Base-by-base conservation (phyloP, 2,329 filamentous ascomycete genomes). In the Aspergillus quadrilineatus region DNA sequence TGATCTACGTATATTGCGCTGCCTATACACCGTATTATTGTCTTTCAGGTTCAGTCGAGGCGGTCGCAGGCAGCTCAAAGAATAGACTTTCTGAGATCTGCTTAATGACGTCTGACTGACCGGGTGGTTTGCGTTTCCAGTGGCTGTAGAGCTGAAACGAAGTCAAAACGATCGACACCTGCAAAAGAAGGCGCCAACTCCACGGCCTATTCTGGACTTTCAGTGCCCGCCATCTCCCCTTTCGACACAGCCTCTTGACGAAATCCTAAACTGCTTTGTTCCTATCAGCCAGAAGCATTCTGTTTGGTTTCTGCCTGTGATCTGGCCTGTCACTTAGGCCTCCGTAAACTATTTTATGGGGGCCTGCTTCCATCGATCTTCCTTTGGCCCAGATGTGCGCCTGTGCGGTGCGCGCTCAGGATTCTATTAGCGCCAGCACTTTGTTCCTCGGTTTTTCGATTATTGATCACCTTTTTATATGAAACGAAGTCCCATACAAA, bases 331-430 rank as follows among this genome's bases (percentile, higher is more conserved):
- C 50, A 28, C 34, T 32, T 50, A 56, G 51, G 53, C 53, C 34
- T 15, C 46, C 48, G 14, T 57, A 44, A 45, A 41, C 52, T 60
- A 60, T 63, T 17, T 53, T 64, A 64, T 61, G 53, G 57, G 57
- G 57, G 53, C 44, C 45, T 45, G 50, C 42, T 32, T 42, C 52
- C 50, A 47, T 50, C 42, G n/a, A 28, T 37, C 30, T 34, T 14
- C 50, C 8, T 30, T 45, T 56, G n/a, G 29, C 49, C 48, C 47
- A 57, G 52, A 57, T 60, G 55, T 37, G 54, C 39, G 39, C 54
- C 47, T 60, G 30, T 49, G 46, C 37, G 29, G 32, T 43, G 39
- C 42, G 34, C 39, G 32, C 26, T 44, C 47, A 29, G 52, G 39
- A 41, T 34, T 50, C 37, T 50, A 53, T 32, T 44, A 52, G 32